These are phyloP conservation scores for Termitomyces sp. DNA, from an alignment of 768 basidiomycete species.

Conservation along the genomic window DNA sequence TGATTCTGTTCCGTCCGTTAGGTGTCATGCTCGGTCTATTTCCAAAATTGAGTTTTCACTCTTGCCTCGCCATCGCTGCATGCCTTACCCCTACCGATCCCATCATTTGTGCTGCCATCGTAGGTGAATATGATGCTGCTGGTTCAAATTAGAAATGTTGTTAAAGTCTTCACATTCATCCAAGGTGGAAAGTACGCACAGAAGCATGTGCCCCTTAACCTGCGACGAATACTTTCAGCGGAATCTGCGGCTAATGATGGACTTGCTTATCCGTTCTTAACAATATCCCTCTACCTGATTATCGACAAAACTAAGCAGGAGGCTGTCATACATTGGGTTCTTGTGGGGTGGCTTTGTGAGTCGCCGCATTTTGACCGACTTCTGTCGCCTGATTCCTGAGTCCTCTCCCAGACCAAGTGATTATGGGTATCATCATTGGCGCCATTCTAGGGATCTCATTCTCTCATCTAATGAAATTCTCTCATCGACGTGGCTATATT, in stretches of 20 bases:
- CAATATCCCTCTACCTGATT: slow-evolving; percentile 80
- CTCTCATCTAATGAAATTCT: slow-evolving; percentile 66
- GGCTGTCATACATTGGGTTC: slow-evolving; percentile 81
- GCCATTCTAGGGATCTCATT: slow-evolving; percentile 56
- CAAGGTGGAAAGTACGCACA: slow-evolving; percentile 69
- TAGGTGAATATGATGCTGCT: slow-evolving; percentile 35
- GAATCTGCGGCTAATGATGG: slow-evolving; percentile 97
- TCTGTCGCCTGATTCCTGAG: neutral
- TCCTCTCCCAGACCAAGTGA: slow-evolving; percentile 59
- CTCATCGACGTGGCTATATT: slow-evolving; percentile 56
- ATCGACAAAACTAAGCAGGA: slow-evolving; percentile 54
- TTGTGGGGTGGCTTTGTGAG: slow-evolving; percentile 78
- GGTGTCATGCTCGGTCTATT: slow-evolving; percentile 69
- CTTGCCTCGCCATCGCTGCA: slow-evolving; percentile 81
- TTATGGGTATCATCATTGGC: slow-evolving; percentile 69
- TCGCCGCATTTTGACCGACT: neutral
- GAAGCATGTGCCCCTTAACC: slow-evolving; percentile 63
- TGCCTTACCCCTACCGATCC: slow-evolving; percentile 95
- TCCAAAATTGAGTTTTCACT: slow-evolving; percentile 63
- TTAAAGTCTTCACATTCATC: neutral
- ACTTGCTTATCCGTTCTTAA: slow-evolving; percentile 88
- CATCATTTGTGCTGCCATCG: slow-evolving; percentile 82
- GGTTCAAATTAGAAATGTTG: neutral
- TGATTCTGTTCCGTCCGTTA: slow-evolving; percentile 14
- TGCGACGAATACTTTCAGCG: slow-evolving; percentile 77